A percentile compares a stretch with the other conserved stretches of the same genome.
Conservation (phyloP, 331 rosid species). For the Malus hybrid region DNA sequence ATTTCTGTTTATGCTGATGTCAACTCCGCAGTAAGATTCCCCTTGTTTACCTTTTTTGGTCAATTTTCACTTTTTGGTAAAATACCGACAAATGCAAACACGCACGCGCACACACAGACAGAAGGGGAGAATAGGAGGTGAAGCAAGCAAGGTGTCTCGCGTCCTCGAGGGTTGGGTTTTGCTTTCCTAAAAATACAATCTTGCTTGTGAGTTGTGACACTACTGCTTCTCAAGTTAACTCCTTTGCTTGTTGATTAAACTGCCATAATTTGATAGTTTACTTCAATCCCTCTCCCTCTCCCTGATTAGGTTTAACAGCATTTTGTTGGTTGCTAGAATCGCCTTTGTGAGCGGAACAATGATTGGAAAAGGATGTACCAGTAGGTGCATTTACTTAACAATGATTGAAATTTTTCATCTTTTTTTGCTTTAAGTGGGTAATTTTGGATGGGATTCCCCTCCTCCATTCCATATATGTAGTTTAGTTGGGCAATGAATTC, state of each 20-base stretch:
- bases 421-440: neutral
- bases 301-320: conserved; percentile 5
- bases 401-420: no score
- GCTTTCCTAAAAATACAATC: conserved; percentile 36
- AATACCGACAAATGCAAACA: neutral
- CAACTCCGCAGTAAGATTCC: neutral
- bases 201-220: conserved; percentile 5
- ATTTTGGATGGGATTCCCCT: neutral
- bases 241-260: conserved; percentile 38
- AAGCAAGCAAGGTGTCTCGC: conserved; percentile 15
- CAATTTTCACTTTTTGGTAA: neutral
- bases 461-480: neutral
- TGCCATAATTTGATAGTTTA: conserved; percentile 36
- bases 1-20: neutral
- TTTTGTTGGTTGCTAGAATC: neutral
- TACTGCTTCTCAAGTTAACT: conserved; percentile 18
- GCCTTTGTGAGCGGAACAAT: neutral
- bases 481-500: neutral
- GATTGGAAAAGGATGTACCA: neutral
- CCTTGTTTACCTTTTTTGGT: no score
- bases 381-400: conserved; percentile 2
- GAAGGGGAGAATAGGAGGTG: neutral
- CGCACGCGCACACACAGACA: neutral
- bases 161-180: conserved; percentile 38
- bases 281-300: neutral